Base-by-base conservation (phyloP, 148 eudicot genomes). In the Silene uniflora region DNA sequence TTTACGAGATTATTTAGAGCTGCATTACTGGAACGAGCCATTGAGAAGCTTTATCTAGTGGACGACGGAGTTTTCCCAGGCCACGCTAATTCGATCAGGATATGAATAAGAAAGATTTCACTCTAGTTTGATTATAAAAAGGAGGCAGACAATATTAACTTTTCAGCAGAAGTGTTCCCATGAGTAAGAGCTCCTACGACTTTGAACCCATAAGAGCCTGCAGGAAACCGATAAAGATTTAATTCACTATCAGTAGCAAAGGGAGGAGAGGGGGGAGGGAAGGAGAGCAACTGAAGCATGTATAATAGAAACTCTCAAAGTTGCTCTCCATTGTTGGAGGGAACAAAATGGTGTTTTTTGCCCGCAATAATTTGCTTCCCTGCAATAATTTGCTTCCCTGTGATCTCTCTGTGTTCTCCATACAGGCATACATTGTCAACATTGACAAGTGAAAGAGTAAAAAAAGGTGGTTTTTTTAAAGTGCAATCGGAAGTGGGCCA, bases 191-290 rank as follows among this genome's bases (percentile, higher is more conserved):
- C 47, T 3, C 19, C 24, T 17, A 47, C 21, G 32, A 47, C 10
- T 69, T 6, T 69, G 25, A 35, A 69, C 27, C 59, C 11, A 12
- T 47, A 47, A 69, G 59, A 69, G 49, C 35, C 59, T 69, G 59
- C 73, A 69, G 3, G n/a, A 47, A 18, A 44, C 47, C 56, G 47
- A 69, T 69, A 46, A 19, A 16, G 10, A 67, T 18, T 12, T 18
- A 29, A 47, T 67, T 67, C 18, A 67, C 5, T 18, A 35, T 32
- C 44, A 1, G 11, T 66, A 32, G 73, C 52, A 54, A 21, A 14
- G 10, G 32, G 39, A 56, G 6, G 71, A 6, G 39, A 13, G 19
- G 52, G 39, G 39, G 6, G 39, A 4, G 39, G 44, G 44, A 3
- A 6, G 1, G 44, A 39, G 44, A 39, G 44, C 7, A 8, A 39